These are phyloP conservation scores for Oryza meridionalis DNA, from an alignment of 176 grass and related monocot genomes.

Conservation along the genomic window DNA sequence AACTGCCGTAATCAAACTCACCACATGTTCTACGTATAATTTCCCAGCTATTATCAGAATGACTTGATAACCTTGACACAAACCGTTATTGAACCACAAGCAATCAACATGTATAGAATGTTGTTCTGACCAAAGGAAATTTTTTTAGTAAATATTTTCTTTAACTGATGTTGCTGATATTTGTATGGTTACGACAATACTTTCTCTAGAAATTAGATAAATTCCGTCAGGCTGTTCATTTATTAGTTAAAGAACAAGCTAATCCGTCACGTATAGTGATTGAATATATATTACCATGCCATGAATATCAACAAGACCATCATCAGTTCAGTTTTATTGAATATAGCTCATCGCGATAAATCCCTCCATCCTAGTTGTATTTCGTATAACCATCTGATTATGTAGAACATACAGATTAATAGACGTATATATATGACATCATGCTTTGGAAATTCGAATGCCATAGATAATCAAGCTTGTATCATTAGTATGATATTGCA, in stretches of 20 bases:
- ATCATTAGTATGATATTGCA: background rate
- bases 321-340: background rate
- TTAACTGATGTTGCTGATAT: background rate
- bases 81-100: background rate
- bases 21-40: background rate
- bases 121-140: background rate
- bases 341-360: background rate
- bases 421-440: background rate
- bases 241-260: background rate
- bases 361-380: constrained; percentile 1
- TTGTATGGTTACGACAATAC: background rate
- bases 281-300: background rate
- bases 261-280: background rate
- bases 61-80: background rate
- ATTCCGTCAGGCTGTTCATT: background rate
- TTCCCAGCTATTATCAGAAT: background rate
- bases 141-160: background rate
- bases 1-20: background rate
- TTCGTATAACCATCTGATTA: background rate
- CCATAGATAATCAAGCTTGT: background rate
- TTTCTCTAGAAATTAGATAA: background rate
- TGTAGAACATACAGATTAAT: background rate
- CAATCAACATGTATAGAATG: background rate
- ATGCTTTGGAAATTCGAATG: background rate
- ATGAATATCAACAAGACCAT: background rate